Base-by-base conservation (phyloP, 371 early-diverging fungal genomes). In the Rhizopus delemar region DNA sequence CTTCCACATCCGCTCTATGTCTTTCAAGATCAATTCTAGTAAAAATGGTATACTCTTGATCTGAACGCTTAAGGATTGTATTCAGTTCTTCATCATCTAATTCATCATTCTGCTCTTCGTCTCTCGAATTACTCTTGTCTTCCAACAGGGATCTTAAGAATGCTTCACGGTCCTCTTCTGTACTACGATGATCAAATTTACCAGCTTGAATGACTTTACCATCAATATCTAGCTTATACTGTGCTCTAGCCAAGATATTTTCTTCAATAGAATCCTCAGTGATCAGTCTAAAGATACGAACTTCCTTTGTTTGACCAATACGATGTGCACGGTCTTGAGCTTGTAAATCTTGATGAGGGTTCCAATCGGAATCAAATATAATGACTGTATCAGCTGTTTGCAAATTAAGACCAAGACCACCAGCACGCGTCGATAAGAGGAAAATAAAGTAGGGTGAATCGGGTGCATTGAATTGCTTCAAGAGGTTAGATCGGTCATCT, bases 321-420 rank as follows among this genome's bases (percentile, higher is more conserved):
- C 99, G 92, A 83, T 99, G 99, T 1, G 99, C 99, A 78, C 99
- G 95, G 78, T 99, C 99, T 76, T 98, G 99, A 5, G 99, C 99
- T 82, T 99, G 99, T 38, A 98, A 78, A 80, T 99, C 99, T 66
- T 94, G 95, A 66, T 97, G 96, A 22, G 99, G 99, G 70, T 99
- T 99, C 88, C 99, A 99, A 73, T 99, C 99, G n/a, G 94, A 93
- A 74, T 99, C 99, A 69, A 96, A 99, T 67, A 99, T 93, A 53
- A 99, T 91, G 35, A 99, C 99, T 4, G 99, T 99, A 71, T 99
- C 99, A 7, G 99, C 99, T 3, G 98, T 91, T 68, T 98, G 98
- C 67, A 99, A 77, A 80, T 99, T 99, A 34, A 99, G 85, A 61
- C 99, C 99, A 54, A 99, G 83, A 56, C 99, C 99, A 77, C 99